A percentile compares a stretch with the other conserved stretches of the same genome.
Conservation (phyloP, 148 eudicot species). For the Amaranthus cruentus region DNA sequence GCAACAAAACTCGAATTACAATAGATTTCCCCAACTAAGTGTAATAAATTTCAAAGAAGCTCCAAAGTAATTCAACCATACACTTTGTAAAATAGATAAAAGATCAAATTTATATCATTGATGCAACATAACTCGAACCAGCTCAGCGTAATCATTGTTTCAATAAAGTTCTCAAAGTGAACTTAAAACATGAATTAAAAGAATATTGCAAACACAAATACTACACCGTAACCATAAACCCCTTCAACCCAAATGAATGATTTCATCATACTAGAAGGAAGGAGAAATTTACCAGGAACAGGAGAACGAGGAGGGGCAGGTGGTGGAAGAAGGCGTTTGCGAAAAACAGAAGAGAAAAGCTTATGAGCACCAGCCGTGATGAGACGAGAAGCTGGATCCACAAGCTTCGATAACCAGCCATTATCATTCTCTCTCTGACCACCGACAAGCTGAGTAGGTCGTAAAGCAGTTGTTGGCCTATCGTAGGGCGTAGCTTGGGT, state of each 20-base stretch:
- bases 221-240: background rate
- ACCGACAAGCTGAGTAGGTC: conserved; percentile 32
- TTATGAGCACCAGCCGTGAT: conserved; percentile 57
- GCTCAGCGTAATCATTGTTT: no score
- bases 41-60: no score
- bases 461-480: conserved; percentile 55
- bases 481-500: conserved; percentile 71
- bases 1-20: no score
- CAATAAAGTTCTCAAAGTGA: background rate
- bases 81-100: no score
- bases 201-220: background rate
- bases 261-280: background rate
- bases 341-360: conserved; percentile 60
- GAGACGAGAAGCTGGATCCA: conserved; percentile 77
- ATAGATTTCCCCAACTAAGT: no score
- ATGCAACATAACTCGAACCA: no score
- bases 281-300: conserved; percentile 29
- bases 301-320: conserved; percentile 35
- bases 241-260: background rate
- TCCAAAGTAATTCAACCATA: no score
- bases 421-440: background rate
- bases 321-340: conserved; percentile 64
- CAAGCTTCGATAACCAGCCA: conserved; percentile 68
- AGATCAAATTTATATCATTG: no score
- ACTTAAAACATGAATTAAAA: background rate